Percentiles rank a stretch among this genome's conserved stretches.
Evolutionary conservation across 2,329 filamentous ascomycete genomes (phyloP).

Genomic region (Ophiosphaerella korrae): DNA sequence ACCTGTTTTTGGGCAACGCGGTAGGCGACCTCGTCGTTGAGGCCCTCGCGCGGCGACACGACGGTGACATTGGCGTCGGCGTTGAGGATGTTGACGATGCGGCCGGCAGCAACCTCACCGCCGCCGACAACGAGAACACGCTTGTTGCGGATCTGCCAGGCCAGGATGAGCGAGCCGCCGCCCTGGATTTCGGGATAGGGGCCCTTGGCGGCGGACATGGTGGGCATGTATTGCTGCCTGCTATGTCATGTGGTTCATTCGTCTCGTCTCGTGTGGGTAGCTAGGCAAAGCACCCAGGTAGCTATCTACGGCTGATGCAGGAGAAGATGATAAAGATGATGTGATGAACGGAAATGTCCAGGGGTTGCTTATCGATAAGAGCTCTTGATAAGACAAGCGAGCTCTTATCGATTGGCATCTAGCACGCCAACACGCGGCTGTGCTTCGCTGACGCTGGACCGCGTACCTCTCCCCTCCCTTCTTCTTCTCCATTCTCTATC

Average conservation of each 20-base stretch:
- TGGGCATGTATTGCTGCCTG: conserved; percentile 22
- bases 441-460: no score
- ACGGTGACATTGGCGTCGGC: conserved; percentile 91
- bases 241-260: conserved; percentile 20
- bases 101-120: conserved; percentile 95
- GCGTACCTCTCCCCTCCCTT: no score
- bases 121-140: conserved; percentile 91
- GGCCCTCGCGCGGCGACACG: conserved; percentile 76
- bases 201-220: conserved; percentile 50
- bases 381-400: no score
- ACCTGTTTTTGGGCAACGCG: conserved; percentile 78
- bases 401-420: conserved; percentile 5
- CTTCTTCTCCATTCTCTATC: no score
- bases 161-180: conserved; percentile 89
- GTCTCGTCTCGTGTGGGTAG: no score
- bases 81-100: conserved; percentile 92
- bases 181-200: conserved; percentile 82
- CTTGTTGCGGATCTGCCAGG: conserved; percentile 93
- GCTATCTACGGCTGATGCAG: no score
- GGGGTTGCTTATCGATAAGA: conserved; percentile 3
- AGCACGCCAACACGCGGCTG: no score
- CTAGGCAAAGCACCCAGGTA: no score
- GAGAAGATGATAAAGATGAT: no score
- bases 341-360: no score
- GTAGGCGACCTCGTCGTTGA: conserved; percentile 87